These are phyloP conservation scores for Paracorniculantispora psalliotae DNA, from an alignment of 2,329 filamentous ascomycete species.

Conservation along the genomic window DNA sequence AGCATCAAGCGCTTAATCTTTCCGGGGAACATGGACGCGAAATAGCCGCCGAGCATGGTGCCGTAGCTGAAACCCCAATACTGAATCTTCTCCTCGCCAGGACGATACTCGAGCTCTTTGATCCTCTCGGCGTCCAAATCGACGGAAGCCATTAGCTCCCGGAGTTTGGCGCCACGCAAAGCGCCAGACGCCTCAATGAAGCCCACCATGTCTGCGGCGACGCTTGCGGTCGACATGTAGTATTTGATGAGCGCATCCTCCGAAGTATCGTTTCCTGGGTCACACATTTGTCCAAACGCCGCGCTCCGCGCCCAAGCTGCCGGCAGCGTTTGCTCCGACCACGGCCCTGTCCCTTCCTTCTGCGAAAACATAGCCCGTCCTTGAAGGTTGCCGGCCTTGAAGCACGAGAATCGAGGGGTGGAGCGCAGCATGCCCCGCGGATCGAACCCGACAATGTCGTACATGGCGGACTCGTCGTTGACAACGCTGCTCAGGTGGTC, in stretches of 20 bases:
- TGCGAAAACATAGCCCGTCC: not conserved
- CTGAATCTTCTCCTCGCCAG: slow-evolving; percentile 28
- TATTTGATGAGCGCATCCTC: not conserved
- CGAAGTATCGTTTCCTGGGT: not conserved
- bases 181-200: not conserved
- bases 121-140: not conserved
- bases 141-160: too few species aligned
- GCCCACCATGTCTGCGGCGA: slow-evolving; percentile 38
- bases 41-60: slow-evolving; percentile 29
- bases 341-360: not conserved
- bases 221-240: slow-evolving; percentile 16
- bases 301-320: not conserved
- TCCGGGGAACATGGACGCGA: slow-evolving; percentile 31
- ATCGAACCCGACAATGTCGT: slow-evolving; percentile 38
- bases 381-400: not conserved
- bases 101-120: not conserved
- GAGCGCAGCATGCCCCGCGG: slow-evolving; percentile 36
- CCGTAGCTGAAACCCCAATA: slow-evolving; percentile 49
- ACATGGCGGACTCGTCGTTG: not conserved
- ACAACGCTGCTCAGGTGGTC: slow-evolving; percentile 23
- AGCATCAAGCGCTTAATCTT: slow-evolving; percentile 37
- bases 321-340: not conserved
- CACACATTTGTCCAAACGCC: not conserved
- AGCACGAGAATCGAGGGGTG: slow-evolving; percentile 24
- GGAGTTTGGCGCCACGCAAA: not conserved